phyloP scores from a whole-genome alignment of 176 grass and related monocot genomes.

The Areca catechu region DNA sequence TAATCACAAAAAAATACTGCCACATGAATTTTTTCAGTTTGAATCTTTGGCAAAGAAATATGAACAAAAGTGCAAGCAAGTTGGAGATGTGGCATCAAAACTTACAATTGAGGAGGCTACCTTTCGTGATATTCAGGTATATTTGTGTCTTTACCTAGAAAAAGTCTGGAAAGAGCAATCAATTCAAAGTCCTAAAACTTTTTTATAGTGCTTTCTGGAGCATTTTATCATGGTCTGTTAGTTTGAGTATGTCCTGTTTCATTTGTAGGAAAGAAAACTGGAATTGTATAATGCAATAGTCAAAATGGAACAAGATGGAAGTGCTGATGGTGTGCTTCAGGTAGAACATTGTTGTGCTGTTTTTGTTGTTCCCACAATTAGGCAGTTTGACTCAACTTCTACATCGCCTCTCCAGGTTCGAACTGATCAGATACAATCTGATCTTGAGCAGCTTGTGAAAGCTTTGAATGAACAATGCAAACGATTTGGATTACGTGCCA shows the following conservation, averaged over 20 bases:
- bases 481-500: slow-evolving; percentile 84
- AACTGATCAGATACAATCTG: slow-evolving; percentile 71
- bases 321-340: slow-evolving; percentile 56
- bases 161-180: too few relatives aligned
- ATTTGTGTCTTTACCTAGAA: not conserved
- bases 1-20: too few relatives aligned
- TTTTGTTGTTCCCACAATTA: not conserved
- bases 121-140: slow-evolving; percentile 92
- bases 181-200: too few relatives aligned
- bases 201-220: not conserved
- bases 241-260: slow-evolving; percentile 23
- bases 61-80: slow-evolving; percentile 89
- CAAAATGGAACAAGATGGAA: slow-evolving; percentile 79
- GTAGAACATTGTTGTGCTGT: slow-evolving; percentile 22
- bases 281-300: slow-evolving; percentile 88
- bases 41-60: slow-evolving; percentile 75
- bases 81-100: slow-evolving; percentile 88
- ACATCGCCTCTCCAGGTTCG: slow-evolving; percentile 37
- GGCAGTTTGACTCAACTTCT: not conserved
- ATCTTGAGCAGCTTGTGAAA: slow-evolving; percentile 74
- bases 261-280: slow-evolving; percentile 76
- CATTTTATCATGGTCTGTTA: not conserved
- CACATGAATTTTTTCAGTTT: slow-evolving; percentile 39
- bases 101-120: slow-evolving; percentile 95
- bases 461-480: slow-evolving; percentile 89